Conservation (phyloP, 2,329 filamentous ascomycete genomes). For the Apiospora arundinis region DNA sequence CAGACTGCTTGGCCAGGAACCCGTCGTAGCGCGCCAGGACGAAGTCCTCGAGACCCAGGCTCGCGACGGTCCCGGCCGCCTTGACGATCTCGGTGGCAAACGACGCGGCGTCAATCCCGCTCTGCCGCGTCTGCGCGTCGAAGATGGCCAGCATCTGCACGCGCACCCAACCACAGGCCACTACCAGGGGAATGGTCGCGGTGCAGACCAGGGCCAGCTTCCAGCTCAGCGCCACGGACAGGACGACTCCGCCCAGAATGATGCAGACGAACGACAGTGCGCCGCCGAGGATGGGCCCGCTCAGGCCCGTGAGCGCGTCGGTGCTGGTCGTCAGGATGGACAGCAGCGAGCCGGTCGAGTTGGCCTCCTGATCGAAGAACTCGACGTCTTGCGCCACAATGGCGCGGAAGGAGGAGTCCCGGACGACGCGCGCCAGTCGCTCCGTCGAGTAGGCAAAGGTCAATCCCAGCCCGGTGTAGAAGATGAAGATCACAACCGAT, state of each 20-base stretch:
- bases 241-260: constrained; percentile 72
- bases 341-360: constrained; percentile 85
- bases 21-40: constrained; percentile 68
- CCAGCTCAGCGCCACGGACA: constrained; percentile 67
- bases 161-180: constrained; percentile 52
- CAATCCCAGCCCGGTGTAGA: constrained; percentile 22
- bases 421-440: constrained; percentile 9
- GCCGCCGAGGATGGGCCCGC: constrained; percentile 85
- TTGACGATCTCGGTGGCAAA: constrained; percentile 23
- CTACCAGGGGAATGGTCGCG: constrained; percentile 57
- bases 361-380: constrained; percentile 89
- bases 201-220: constrained; percentile 71
- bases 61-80: constrained; percentile 61
- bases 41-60: constrained; percentile 72
- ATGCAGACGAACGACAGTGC: constrained; percentile 82
- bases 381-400: constrained; percentile 92
- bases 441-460: constrained; percentile 22
- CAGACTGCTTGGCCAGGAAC: constrained; percentile 65
- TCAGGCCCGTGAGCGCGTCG: constrained; percentile 85
- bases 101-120: constrained; percentile 13
- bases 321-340: constrained; percentile 89
- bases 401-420: constrained; percentile 50
- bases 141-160: constrained; percentile 59
- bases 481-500: constrained; percentile 18
- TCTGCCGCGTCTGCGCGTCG: constrained; percentile 8